Conservation (phyloP, 2,329 filamentous ascomycete species). For the Colletotrichum truncatum region DNA sequence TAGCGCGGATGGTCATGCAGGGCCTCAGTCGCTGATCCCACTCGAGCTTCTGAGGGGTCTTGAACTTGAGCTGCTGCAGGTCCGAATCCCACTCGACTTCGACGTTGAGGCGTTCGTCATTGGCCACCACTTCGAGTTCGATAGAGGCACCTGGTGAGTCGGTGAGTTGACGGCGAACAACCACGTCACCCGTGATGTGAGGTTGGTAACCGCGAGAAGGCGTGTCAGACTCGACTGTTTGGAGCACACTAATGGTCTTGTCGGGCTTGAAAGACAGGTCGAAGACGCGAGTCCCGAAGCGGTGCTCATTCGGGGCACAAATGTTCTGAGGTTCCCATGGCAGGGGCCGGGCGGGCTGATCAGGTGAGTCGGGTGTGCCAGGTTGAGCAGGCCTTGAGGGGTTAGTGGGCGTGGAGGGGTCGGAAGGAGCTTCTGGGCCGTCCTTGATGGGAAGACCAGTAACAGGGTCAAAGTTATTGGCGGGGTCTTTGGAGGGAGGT, state of each 20-base stretch:
- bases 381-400: conserved; percentile 4
- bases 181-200: conserved; percentile 53
- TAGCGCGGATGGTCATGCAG: conserved; percentile 58
- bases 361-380: conserved; percentile 5
- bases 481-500: conserved; percentile 13
- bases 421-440: conserved; percentile 7
- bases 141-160: conserved; percentile 46
- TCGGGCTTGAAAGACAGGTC: conserved; percentile 45
- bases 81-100: conserved; percentile 42
- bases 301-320: conserved; percentile 33
- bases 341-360: conserved; percentile 10
- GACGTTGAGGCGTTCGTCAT: conserved; percentile 51
- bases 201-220: conserved; percentile 39
- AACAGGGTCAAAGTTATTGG: conserved; percentile 17
- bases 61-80: conserved; percentile 49
- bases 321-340: conserved; percentile 16
- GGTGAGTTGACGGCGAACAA: conserved; percentile 49
- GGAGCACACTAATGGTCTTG: conserved; percentile 49
- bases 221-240: conserved; percentile 42
- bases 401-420: neutral
- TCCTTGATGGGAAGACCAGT: conserved; percentile 23
- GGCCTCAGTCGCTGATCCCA: conserved; percentile 41
- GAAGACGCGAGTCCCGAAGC: conserved; percentile 35
- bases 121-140: conserved; percentile 55
- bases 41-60: conserved; percentile 45